Evolutionary conservation across 192 early-diverging fungal species (phyloP).

Genomic region (Linnemannia elongata): DNA sequence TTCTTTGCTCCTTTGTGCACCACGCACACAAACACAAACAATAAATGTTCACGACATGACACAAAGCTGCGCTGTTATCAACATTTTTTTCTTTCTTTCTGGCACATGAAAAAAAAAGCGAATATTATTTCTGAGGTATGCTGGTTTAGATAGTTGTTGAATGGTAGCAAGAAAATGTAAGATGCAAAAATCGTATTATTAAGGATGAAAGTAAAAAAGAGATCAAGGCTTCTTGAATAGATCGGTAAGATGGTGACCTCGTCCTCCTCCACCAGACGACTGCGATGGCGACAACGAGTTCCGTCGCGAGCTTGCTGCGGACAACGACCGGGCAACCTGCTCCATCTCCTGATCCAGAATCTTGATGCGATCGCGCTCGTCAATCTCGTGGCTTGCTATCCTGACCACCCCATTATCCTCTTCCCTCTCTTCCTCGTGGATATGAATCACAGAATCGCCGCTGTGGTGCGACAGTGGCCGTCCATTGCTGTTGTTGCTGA

Average conservation of each 20-base stretch:
- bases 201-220: background rate
- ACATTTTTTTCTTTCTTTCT: background rate
- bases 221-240: conserved; percentile 25
- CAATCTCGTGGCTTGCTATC: conserved; percentile 39
- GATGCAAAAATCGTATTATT: background rate
- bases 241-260: conserved; percentile 26
- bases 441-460: conserved; percentile 13
- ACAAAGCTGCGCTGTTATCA: background rate
- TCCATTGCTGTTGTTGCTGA: background rate
- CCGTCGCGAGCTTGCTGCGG: background rate
- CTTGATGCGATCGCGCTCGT: background rate
- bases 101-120: background rate
- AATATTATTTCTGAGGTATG: background rate
- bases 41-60: background rate
- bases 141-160: background rate
- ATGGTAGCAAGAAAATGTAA: background rate
- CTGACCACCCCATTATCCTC: conserved; percentile 41
- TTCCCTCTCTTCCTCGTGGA: conserved; percentile 44
- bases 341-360: conserved; percentile 9
- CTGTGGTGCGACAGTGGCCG: background rate
- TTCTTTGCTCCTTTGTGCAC: background rate
- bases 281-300: background rate
- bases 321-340: background rate
- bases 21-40: background rate
- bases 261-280: background rate